phyloP scores from a whole-genome alignment of 768 basidiomycete species.

The Heimioporus sp. region DNA sequence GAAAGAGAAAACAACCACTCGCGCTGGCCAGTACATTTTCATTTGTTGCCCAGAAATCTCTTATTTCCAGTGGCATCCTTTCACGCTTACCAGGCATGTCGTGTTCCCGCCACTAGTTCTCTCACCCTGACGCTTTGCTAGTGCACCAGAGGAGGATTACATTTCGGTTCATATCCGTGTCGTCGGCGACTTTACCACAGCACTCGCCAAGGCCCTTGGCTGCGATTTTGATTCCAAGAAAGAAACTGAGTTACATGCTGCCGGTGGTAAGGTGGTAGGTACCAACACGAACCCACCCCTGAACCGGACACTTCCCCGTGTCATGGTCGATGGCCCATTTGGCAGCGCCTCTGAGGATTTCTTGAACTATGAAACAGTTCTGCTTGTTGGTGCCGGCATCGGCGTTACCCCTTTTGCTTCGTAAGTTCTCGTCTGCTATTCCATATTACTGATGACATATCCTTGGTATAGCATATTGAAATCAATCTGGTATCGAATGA shows the following conservation, averaged over 20 bases:
- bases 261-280: slow-evolving; percentile 61
- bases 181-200: slow-evolving; percentile 88
- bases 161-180: slow-evolving; percentile 92
- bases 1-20: slow-evolving; percentile 83
- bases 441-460: not conserved
- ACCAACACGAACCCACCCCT: slow-evolving; percentile 56
- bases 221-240: slow-evolving; percentile 70
- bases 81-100: slow-evolving; percentile 80
- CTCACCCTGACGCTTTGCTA: slow-evolving; percentile 24
- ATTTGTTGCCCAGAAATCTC: slow-evolving; percentile 87
- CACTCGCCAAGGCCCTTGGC: slow-evolving; percentile 77
- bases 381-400: slow-evolving; percentile 93
- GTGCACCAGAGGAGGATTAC: slow-evolving; percentile 94
- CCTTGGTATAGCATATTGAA: slow-evolving; percentile 64
- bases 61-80: slow-evolving; percentile 97
- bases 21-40: slow-evolving; percentile 94
- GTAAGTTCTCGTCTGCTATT: slow-evolving; percentile 43
- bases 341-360: slow-evolving; percentile 92
- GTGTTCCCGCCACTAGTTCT: not conserved
- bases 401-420: slow-evolving; percentile 96
- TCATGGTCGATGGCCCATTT: slow-evolving; percentile 97
- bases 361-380: slow-evolving; percentile 82
- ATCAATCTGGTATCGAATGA: slow-evolving; percentile 96
- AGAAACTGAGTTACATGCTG: slow-evolving; percentile 40
- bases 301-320: slow-evolving; percentile 75